Base-by-base conservation (phyloP, 2,329 filamentous ascomycete species). In the Pestalotiopsis sp. region DNA sequence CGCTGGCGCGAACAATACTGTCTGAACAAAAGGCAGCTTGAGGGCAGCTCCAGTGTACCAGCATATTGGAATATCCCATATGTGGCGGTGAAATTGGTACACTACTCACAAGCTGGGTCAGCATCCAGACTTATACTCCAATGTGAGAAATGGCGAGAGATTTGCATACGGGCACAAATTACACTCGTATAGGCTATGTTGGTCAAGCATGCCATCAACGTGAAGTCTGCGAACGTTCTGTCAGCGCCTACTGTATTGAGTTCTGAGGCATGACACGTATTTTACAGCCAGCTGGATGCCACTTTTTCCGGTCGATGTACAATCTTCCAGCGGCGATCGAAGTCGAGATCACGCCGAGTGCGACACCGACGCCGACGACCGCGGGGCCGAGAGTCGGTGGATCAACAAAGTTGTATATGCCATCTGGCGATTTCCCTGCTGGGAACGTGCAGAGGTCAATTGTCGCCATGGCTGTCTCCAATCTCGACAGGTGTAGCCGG, bases 21-120 rank as follows among this genome's bases (percentile, higher is more conserved):
- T 67, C 36, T 71, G 66, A 58, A 49, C 58, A 20, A 72, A 73
- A 27, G 68, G 23, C 11, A 72, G 3, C 64, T 71, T 14, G 17
- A 25, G 25, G 13, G 3, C n/a, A 14, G 13, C 45, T 20, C 14
- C 45, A 14, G 45, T 52, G 11, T 52, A 52, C 45, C 45, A 52
- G 11, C 45, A 52, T 52, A 20, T 9, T 14, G 45, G 45, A 20
- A 52, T 20, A 7, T 52, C 45, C 45, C 12, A 52, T 20, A 14
- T 14, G 17, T 52, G 45, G 2, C 45, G 13, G 13, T 52, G 20
- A 11, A n/a, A 52, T 52, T 13, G 13, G 20, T 52, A 3, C 45
- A 52, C 45, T 52, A 20, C 1, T 9, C 31, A 52, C 45, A 52
- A 11, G 9, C 5, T 52, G 45, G 45, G 20, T 52, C 45, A 14